phyloP scores from a whole-genome alignment of 495 filamentous ascomycete genomes.

The Amorphotheca resinae region DNA sequence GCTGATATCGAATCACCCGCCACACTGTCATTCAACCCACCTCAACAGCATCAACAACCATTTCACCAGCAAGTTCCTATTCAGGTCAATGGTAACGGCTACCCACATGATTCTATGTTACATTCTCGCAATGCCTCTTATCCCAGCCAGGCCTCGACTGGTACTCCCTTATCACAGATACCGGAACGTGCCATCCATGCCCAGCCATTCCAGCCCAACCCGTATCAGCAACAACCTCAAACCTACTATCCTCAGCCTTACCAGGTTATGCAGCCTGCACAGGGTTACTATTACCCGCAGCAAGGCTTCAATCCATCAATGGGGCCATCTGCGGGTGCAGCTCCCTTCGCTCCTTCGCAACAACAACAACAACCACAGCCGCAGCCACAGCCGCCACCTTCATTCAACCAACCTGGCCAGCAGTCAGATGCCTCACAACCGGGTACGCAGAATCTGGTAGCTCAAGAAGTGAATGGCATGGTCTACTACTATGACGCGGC shows the following conservation, averaged over 20 bases:
- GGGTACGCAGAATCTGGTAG: slow-evolving; percentile 50
- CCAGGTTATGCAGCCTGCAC: slow-evolving; percentile 33
- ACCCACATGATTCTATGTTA: slow-evolving; percentile 37
- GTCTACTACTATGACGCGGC: slow-evolving; percentile 85
- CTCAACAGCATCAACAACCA: slow-evolving; percentile 59
- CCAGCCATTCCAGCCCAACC: slow-evolving; percentile 75
- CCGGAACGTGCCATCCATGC: slow-evolving; percentile 91
- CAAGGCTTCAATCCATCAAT: slow-evolving; percentile 44
- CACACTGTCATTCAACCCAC: slow-evolving; percentile 51
- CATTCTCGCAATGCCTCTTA: slow-evolving; percentile 64
- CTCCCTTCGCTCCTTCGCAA: slow-evolving; percentile 44
- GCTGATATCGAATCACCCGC: slow-evolving; percentile 86
- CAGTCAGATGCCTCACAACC: slow-evolving; percentile 32
- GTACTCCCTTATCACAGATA: slow-evolving; percentile 88
- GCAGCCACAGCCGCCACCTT: slow-evolving; percentile 19
- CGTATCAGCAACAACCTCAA: slow-evolving; percentile 36
- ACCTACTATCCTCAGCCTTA: slow-evolving; percentile 47
- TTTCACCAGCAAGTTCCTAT: slow-evolving; percentile 86
- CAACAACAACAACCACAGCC: slow-evolving; percentile 35
- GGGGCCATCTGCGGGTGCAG: slow-evolving; percentile 32
- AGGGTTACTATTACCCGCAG: slow-evolving; percentile 43
- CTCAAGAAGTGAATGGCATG: slow-evolving; percentile 87
- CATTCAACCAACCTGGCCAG: slow-evolving; percentile 28
- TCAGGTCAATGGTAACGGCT: slow-evolving; percentile 46
- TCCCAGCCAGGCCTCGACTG: slow-evolving; percentile 59